A percentile compares a stretch with the other conserved stretches of the same genome.
Conservation (phyloP, 805 yeast genomes). For the Kluyveromyces starmeri region DNA sequence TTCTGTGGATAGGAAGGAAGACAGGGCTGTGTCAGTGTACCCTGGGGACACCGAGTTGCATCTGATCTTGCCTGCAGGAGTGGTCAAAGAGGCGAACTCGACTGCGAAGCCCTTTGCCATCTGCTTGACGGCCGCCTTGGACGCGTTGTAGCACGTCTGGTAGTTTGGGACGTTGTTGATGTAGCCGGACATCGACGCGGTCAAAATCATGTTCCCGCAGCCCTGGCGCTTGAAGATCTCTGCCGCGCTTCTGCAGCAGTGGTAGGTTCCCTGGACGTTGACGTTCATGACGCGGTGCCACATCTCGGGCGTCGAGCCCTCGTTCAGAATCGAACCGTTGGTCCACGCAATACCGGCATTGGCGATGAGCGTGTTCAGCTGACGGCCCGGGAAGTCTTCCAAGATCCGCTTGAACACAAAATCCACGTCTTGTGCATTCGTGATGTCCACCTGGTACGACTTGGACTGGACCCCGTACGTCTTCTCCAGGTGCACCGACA, state of each 20-base stretch:
- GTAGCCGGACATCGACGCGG: conserved; percentile 86
- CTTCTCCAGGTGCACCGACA: conserved; percentile 14
- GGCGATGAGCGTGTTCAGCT: conserved; percentile 76
- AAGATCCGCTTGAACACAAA: conserved; percentile 31
- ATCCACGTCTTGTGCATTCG: conserved; percentile 22
- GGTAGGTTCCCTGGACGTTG: conserved; percentile 73
- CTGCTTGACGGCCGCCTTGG: conserved; percentile 80
- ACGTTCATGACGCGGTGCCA: conserved; percentile 70
- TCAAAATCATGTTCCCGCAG: conserved; percentile 45
- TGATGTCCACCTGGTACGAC: conserved; percentile 39
- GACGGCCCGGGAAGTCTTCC: conserved; percentile 58
- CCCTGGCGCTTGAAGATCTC: conserved; percentile 63
- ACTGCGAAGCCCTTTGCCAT: conserved; percentile 70
- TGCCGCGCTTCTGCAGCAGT: conserved; percentile 70
- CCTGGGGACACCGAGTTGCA: conserved; percentile 80
- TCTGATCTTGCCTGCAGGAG: conserved; percentile 30
- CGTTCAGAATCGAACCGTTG: conserved; percentile 44
- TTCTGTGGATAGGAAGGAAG: conserved; percentile 40
- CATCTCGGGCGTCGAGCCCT: conserved; percentile 34
- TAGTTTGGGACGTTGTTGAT: conserved; percentile 80
- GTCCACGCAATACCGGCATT: conserved; percentile 91
- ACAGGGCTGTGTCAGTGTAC: conserved; percentile 65
- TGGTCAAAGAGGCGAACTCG: conserved; percentile 49
- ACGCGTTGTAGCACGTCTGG: conserved; percentile 83
- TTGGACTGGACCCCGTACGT: conserved; percentile 52